Conservation (phyloP, 805 yeast genomes). For the Cyberlindnera mississippiensis region DNA sequence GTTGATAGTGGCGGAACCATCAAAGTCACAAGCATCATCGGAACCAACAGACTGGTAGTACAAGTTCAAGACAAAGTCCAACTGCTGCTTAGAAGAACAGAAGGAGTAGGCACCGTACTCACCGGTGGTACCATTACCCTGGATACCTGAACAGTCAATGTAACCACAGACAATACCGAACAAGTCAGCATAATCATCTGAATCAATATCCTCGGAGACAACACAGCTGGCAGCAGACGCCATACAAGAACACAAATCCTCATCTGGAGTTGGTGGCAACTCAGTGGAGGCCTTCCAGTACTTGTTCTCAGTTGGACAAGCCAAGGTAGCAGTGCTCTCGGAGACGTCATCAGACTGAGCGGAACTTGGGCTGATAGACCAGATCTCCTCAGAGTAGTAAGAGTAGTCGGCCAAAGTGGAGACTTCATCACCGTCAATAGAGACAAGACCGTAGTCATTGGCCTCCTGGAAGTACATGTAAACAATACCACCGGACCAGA, state of each 20-base stretch:
- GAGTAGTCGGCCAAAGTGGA: slow-evolving; percentile 59
- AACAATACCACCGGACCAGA: slow-evolving; percentile 89
- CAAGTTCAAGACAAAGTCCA: slow-evolving; percentile 60
- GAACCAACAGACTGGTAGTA: slow-evolving; percentile 51
- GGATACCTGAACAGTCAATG: slow-evolving; percentile 57
- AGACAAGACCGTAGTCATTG: slow-evolving; percentile 72
- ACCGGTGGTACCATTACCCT: slow-evolving; percentile 60
- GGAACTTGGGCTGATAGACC: slow-evolving; percentile 49
- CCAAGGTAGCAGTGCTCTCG: slow-evolving; percentile 41
- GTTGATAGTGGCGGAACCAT: slow-evolving; percentile 59
- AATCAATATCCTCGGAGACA: slow-evolving; percentile 48
- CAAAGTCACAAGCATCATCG: slow-evolving; percentile 58
- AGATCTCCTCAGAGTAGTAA: slow-evolving; percentile 59
- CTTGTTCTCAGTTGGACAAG: slow-evolving; percentile 56
- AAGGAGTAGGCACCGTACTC: slow-evolving; percentile 68
- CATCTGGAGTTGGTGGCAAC: slow-evolving; percentile 78
- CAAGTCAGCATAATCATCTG: slow-evolving; percentile 55
- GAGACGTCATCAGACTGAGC: slow-evolving; percentile 38
- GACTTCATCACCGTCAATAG: slow-evolving; percentile 43
- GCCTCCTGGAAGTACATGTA: slow-evolving; percentile 80
- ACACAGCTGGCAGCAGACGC: slow-evolving; percentile 54
- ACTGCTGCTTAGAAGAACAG: slow-evolving; percentile 63
- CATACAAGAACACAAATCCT: slow-evolving; percentile 62
- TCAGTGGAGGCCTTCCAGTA: slow-evolving; percentile 65
- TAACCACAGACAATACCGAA: slow-evolving; percentile 55